These are phyloP conservation scores for Podospora sp. DNA, from an alignment of 495 filamentous ascomycete genomes.

Conservation along the genomic window DNA sequence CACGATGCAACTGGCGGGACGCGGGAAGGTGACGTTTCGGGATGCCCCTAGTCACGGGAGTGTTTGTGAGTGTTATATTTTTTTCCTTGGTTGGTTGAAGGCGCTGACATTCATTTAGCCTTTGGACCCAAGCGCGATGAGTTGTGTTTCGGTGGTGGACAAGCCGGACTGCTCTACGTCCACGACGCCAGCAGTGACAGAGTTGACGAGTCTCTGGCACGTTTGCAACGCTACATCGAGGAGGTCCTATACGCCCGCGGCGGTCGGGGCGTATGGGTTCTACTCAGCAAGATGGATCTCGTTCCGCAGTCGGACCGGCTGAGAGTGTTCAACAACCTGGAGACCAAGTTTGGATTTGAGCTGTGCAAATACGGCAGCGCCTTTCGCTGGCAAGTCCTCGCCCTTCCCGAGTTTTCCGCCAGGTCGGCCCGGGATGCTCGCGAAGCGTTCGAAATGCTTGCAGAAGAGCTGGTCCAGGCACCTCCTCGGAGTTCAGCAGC, in stretches of 20 bases:
- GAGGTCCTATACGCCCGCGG: neutral
- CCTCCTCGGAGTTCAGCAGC: neutral
- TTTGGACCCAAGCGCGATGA: neutral
- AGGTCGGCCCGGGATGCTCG: neutral
- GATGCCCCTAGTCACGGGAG: neutral
- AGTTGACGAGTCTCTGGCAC: constrained; percentile 4
- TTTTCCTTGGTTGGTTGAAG: too few species aligned
- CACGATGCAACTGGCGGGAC: neutral
- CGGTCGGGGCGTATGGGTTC: constrained; percentile 1
- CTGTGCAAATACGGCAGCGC: constrained; percentile 1
- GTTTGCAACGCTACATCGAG: neutral
- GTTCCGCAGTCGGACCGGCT: neutral
- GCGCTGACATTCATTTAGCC: too few species aligned
- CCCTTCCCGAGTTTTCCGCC: neutral
- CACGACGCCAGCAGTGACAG: neutral
- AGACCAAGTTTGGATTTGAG: constrained; percentile 5
- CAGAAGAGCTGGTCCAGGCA: neutral
- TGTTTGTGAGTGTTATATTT: neutral
- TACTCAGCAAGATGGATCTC: neutral
- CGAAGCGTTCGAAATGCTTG: neutral
- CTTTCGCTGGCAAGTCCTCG: neutral
- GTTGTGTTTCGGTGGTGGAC: neutral
- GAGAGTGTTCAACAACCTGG: neutral
- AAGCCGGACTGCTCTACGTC: constrained; percentile 10
- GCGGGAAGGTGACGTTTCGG: neutral